A percentile compares a stretch with the other conserved stretches of the same genome.
Evolutionary conservation across 257 asterid species (phyloP).

Genomic region (Nicotiana benthamiana): DNA sequence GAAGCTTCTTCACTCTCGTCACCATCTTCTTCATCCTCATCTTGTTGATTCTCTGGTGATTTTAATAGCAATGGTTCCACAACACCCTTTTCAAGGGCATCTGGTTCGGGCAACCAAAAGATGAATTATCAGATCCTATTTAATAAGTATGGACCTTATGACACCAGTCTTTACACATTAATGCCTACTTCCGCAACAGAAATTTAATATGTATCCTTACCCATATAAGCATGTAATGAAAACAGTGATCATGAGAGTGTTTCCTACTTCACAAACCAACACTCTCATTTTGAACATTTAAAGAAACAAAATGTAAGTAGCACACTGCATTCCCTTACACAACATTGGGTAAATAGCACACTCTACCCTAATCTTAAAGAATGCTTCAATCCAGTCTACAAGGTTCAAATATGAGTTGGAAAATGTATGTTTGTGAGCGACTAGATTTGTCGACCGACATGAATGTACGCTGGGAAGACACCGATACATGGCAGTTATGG

Average conservation of each 20-base stretch:
- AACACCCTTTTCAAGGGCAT: conserved; percentile 75
- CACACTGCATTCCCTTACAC: too few relatives aligned
- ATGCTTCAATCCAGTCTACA: not conserved
- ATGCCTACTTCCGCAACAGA: not conserved
- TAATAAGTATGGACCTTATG: not conserved
- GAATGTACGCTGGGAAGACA: too few relatives aligned
- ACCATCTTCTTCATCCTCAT: conserved; percentile 53
- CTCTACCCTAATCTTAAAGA: not conserved
- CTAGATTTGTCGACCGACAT: too few relatives aligned
- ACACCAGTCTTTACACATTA: not conserved
- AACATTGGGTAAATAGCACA: not conserved
- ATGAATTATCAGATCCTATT: not conserved
- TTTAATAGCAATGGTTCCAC: conserved; percentile 61
- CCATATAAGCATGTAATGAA: too few relatives aligned
- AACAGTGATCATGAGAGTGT: too few relatives aligned
- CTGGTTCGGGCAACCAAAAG: conserved; percentile 5
- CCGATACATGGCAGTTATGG: too few relatives aligned
- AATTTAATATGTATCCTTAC: not conserved
- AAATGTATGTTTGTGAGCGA: not conserved
- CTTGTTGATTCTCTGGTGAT: conserved; percentile 27
- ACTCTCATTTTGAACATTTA: not conserved
- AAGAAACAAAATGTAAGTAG: not conserved
- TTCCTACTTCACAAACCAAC: not conserved
- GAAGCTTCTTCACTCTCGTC: conserved; percentile 77
- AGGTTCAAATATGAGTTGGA: not conserved